These are phyloP conservation scores for Calycina herbarum DNA, from an alignment of 2,329 filamentous ascomycete genomes.

Conservation along the genomic window DNA sequence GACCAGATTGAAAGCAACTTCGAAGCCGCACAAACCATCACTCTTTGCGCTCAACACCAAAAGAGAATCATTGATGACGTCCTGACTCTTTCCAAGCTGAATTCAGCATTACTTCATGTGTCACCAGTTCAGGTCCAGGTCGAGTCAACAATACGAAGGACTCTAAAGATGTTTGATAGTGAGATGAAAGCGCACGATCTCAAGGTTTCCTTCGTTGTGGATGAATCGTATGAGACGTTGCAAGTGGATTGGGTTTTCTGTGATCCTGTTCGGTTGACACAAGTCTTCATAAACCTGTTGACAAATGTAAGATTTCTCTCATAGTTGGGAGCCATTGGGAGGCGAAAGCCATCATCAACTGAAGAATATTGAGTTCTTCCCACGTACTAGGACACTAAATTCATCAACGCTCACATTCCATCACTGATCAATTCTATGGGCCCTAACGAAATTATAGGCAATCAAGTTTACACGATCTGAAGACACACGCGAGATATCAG, in stretches of 20 bases:
- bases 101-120: slow-evolving; percentile 68
- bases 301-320: slow-evolving; percentile 53
- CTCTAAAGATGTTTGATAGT: slow-evolving; percentile 77
- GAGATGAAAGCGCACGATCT: slow-evolving; percentile 73
- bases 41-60: slow-evolving; percentile 70
- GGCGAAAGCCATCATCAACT: neutral
- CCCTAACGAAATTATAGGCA: slow-evolving; percentile 41
- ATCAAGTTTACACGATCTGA: slow-evolving; percentile 78
- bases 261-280: slow-evolving; percentile 74
- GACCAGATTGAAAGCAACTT: slow-evolving; percentile 57
- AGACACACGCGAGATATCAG: slow-evolving; percentile 52
- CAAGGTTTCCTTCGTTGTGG: slow-evolving; percentile 66
- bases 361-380: neutral
- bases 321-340: neutral
- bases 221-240: slow-evolving; percentile 64
- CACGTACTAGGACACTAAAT: neutral
- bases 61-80: slow-evolving; percentile 64
- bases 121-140: slow-evolving; percentile 71
- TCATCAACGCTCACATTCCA: neutral
- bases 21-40: slow-evolving; percentile 78
- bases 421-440: neutral
- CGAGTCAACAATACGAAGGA: slow-evolving; percentile 60
- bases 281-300: slow-evolving; percentile 79
- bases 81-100: slow-evolving; percentile 66
- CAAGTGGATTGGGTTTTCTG: slow-evolving; percentile 70